Conservation (phyloP, 352 stramenopile genomes). For the Thalassiosira pacifica region DNA sequence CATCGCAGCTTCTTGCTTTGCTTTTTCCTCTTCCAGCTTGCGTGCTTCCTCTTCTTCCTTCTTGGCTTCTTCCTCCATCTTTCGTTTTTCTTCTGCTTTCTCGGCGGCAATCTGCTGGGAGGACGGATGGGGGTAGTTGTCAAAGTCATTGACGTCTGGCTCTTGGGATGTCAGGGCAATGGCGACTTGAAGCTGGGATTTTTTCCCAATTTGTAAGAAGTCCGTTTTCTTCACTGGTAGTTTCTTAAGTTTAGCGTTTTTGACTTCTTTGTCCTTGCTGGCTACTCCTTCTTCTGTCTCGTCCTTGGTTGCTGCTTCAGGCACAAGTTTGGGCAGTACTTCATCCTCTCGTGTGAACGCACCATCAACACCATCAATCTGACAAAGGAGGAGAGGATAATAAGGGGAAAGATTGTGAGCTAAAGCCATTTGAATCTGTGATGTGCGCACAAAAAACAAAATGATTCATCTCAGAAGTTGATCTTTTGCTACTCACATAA, state of each 20-base stretch:
- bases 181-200: conserved; percentile 74
- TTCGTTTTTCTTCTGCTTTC: conserved; percentile 31
- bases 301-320: conserved; percentile 18
- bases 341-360: conserved; percentile 67
- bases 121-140: conserved; percentile 82
- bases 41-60: conserved; percentile 54
- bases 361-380: conserved; percentile 85
- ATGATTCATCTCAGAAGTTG: not conserved
- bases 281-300: conserved; percentile 40
- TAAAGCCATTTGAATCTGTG: not conserved
- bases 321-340: conserved; percentile 7
- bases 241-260: conserved; percentile 42
- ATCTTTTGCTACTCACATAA: conserved; percentile 62
- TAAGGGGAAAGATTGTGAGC: conserved; percentile 19
- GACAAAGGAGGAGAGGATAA: not conserved
- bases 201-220: conserved; percentile 79
- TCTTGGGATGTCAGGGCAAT: conserved; percentile 70
- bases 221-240: conserved; percentile 84
- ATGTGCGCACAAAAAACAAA: not conserved
- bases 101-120: conserved; percentile 67
- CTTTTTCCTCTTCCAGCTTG: conserved; percentile 43
- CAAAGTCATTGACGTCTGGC: conserved; percentile 77
- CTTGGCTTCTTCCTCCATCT: conserved; percentile 38
- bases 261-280: conserved; percentile 36
- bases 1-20: conserved; percentile 53